Conservation (phyloP, 495 filamentous ascomycete genomes). For the Aspergillus incahuasiensis region DNA sequence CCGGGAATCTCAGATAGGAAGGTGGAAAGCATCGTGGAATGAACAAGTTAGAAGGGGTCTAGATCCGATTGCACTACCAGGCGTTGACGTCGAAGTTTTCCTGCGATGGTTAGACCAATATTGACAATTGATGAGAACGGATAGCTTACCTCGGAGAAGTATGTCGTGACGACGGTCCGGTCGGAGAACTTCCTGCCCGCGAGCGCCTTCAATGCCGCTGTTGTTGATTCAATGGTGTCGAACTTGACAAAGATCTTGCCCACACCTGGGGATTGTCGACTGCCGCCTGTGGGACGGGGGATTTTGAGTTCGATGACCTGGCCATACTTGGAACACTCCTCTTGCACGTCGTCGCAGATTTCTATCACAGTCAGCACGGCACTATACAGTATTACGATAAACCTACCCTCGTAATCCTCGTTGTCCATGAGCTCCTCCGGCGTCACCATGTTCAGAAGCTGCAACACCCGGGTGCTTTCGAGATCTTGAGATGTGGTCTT, state of each 20-base stretch:
- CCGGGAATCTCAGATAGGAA: conserved; percentile 8
- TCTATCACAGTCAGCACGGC: conserved; percentile 46
- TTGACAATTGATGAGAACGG: neutral
- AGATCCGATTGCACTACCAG: conserved; percentile 48
- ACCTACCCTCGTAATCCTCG: conserved; percentile 84
- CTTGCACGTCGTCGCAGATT: conserved; percentile 87
- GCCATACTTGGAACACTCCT: conserved; percentile 90
- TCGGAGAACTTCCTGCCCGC: conserved; percentile 94
- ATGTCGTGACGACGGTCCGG: conserved; percentile 92
- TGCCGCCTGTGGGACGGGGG: conserved; percentile 77
- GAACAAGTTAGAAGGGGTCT: conserved; percentile 2
- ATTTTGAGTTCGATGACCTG: conserved; percentile 81
- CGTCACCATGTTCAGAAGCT: conserved; percentile 97
- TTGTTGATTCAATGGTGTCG: conserved; percentile 70
- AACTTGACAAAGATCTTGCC: conserved; percentile 98
- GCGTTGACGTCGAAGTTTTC: conserved; percentile 76
- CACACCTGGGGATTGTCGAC: conserved; percentile 77
- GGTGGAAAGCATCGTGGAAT: conserved; percentile 8
- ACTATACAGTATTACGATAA: neutral
- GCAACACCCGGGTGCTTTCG: conserved; percentile 75
- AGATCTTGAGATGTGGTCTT: conserved; percentile 77
- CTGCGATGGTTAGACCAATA: conserved; percentile 33
- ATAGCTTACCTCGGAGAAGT: conserved; percentile 76
- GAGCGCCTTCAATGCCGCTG: conserved; percentile 75
- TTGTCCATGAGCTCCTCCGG: conserved; percentile 89